Conservation (phyloP, 2,329 filamentous ascomycete species). For the Monilinia aucupariae region DNA sequence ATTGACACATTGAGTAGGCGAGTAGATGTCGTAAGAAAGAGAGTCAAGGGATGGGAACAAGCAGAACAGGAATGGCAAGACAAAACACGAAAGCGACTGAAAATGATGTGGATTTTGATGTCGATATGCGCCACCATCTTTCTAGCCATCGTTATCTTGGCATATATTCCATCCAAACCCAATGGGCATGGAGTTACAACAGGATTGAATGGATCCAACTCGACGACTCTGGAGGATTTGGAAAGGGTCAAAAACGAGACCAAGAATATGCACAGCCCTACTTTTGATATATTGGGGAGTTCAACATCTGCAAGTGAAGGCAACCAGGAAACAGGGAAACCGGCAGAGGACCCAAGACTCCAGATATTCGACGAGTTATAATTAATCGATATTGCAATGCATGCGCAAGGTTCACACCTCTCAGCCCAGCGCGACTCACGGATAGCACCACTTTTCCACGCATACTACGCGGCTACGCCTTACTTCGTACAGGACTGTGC, state of each 20-base stretch:
- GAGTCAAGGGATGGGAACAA: slow-evolving; percentile 63
- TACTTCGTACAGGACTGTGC: not conserved
- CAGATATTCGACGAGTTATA: slow-evolving; percentile 35
- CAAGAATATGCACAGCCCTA: slow-evolving; percentile 17
- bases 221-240: slow-evolving; percentile 24
- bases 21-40: slow-evolving; percentile 57
- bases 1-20: slow-evolving; percentile 56
- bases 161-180: slow-evolving; percentile 23
- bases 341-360: slow-evolving; percentile 31
- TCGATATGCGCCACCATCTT: slow-evolving; percentile 42
- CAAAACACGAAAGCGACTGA: slow-evolving; percentile 57
- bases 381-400: slow-evolving; percentile 12
- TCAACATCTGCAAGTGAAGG: slow-evolving; percentile 6
- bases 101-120: slow-evolving; percentile 57
- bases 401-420: slow-evolving; percentile 3
- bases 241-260: slow-evolving; percentile 24
- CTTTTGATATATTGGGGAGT: slow-evolving; percentile 21
- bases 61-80: slow-evolving; percentile 64
- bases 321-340: slow-evolving; percentile 18
- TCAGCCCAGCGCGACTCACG: not conserved
- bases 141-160: slow-evolving; percentile 40
- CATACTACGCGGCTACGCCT: not conserved
- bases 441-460: slow-evolving; percentile 3
- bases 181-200: slow-evolving; percentile 10
- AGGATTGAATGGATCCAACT: slow-evolving; percentile 20